Conservation (phyloP, 2,329 filamentous ascomycete genomes). For the Zalaria obscura region DNA sequence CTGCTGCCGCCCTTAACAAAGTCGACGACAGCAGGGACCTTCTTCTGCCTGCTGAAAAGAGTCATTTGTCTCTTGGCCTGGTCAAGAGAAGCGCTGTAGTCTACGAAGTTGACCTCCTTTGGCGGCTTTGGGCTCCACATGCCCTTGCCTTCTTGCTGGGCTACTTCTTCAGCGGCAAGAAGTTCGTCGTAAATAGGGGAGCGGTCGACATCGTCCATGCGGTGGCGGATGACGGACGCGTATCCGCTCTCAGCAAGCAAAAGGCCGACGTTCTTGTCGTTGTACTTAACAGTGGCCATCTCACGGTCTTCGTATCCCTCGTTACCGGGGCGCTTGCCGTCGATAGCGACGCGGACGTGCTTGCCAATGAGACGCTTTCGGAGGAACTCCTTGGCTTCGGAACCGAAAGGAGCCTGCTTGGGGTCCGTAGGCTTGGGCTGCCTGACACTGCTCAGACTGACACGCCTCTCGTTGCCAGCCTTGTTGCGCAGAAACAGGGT, state of each 20-base stretch:
- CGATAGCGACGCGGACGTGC: conserved; percentile 76
- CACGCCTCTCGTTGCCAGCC: conserved; percentile 70
- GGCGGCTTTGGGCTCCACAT: conserved; percentile 89
- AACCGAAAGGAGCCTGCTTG: conserved; percentile 73
- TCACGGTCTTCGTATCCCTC: conserved; percentile 92
- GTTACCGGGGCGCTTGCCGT: conserved; percentile 77
- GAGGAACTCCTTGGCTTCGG: conserved; percentile 92
- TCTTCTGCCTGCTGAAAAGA: conserved; percentile 78
- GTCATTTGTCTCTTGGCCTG: conserved; percentile 92
- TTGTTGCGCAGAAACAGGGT: conserved; percentile 79
- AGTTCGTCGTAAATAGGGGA: conserved; percentile 89
- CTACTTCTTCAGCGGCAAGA: conserved; percentile 61
- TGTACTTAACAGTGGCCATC: conserved; percentile 73
- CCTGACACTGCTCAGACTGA: conserved; percentile 84
- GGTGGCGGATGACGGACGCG: conserved; percentile 85
- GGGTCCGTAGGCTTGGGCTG: conserved; percentile 83
- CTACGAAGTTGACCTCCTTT: conserved; percentile 67
- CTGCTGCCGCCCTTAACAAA: conserved; percentile 96
- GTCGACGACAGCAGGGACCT: conserved; percentile 84
- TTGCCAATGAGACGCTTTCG: conserved; percentile 92
- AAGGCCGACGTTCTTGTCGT: conserved; percentile 77
- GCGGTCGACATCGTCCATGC: conserved; percentile 86
- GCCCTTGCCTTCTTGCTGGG: conserved; percentile 78
- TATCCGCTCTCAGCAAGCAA: conserved; percentile 83
- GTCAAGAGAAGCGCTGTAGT: conserved; percentile 83